Evolutionary conservation across 2,329 filamentous ascomycete species (phyloP).

Genomic region (Colletotrichum sp.): DNA sequence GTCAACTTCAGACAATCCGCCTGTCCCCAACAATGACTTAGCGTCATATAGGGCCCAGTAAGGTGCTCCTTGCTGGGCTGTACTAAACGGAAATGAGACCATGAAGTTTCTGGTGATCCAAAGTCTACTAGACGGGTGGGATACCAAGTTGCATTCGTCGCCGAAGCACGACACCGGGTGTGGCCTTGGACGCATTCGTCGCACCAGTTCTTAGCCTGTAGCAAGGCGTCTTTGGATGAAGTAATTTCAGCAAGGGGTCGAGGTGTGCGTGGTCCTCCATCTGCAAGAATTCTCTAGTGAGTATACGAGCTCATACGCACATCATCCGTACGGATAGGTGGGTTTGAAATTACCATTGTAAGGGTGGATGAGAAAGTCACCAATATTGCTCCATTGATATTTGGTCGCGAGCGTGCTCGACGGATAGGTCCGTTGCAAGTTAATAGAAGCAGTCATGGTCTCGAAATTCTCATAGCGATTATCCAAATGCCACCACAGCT

Average conservation of each 20-base stretch:
- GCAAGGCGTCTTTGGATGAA: not conserved
- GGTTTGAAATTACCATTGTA: not conserved
- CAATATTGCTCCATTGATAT: not conserved
- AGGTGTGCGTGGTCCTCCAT: too few relatives aligned
- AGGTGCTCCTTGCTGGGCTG: not conserved
- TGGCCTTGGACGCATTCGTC: not conserved
- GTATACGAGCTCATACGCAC: not conserved
- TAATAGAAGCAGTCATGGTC: not conserved
- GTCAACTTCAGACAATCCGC: not conserved
- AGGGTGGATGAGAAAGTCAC: not conserved
- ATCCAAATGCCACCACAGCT: not conserved
- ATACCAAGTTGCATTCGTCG: not conserved
- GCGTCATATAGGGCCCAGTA: not conserved
- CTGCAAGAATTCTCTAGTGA: too few relatives aligned
- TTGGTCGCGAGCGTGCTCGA: not conserved
- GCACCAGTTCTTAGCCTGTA: not conserved
- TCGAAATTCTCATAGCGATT: not conserved
- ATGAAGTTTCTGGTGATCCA: not conserved
- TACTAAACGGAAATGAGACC: not conserved
- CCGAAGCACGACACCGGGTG: not conserved
- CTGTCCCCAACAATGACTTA: conserved; percentile 8
- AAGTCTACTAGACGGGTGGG: not conserved
- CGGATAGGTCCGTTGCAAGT: not conserved
- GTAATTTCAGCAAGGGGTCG: not conserved
- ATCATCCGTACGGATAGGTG: too few relatives aligned